Conservation (phyloP, 805 yeast species). For the Deakozyma indianensis region DNA sequence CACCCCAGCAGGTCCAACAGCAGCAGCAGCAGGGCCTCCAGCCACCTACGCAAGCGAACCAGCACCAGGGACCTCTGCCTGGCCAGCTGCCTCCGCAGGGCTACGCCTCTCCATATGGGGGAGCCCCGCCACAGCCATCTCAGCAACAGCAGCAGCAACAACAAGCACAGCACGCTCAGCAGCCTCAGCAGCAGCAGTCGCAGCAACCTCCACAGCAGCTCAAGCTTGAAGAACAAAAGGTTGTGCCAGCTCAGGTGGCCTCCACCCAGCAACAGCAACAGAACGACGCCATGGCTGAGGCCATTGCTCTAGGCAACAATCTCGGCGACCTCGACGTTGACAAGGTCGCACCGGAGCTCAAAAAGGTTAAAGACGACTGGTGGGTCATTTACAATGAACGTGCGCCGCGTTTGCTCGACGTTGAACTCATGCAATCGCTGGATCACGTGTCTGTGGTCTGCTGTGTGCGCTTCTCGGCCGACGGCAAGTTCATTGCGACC, state of each 20-base stretch:
- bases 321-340: constrained; percentile 58
- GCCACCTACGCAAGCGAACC: constrained; percentile 14
- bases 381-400: constrained; percentile 85
- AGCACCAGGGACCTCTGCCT: constrained; percentile 10
- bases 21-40: constrained; percentile 15
- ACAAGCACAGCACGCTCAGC: constrained; percentile 12
- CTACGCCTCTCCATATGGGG: constrained; percentile 7
- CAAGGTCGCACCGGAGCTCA: constrained; percentile 59
- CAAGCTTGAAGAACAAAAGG: constrained; percentile 10
- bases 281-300: constrained; percentile 5
- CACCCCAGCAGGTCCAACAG: constrained; percentile 16
- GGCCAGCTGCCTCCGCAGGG: constrained; percentile 10
- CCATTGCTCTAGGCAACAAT: constrained; percentile 19
- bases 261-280: constrained; percentile 7
- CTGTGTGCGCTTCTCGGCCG: constrained; percentile 84
- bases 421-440: constrained; percentile 75
- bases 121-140: constrained; percentile 5
- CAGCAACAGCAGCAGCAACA: constrained; percentile 13
- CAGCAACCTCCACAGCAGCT: constrained; percentile 10
- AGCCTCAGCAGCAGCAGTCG: constrained; percentile 13
- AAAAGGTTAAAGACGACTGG: constrained; percentile 73
- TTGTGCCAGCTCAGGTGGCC: constrained; percentile 7
- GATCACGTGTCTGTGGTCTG: constrained; percentile 93
- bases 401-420: constrained; percentile 60
- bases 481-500: constrained; percentile 86